Percentiles rank a stretch among this genome's conserved stretches.
phyloP scores from a whole-genome alignment of 495 filamentous ascomycete genomes.

The Podospora pseudocomata region DNA sequence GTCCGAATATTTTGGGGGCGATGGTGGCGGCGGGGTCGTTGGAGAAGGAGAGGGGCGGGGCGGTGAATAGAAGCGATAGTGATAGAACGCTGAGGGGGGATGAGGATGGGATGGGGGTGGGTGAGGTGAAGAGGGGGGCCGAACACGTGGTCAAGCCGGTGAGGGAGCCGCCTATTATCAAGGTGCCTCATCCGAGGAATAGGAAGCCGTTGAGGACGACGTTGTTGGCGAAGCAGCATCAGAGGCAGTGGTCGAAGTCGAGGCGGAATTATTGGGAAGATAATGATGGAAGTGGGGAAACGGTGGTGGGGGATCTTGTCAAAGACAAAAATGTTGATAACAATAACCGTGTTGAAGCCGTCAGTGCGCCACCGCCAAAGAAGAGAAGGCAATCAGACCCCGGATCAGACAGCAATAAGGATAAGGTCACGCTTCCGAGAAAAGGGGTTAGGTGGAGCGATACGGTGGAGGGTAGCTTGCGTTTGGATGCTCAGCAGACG shows the following conservation, averaged over 20 bases:
- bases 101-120: background rate
- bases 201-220: background rate
- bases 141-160: background rate
- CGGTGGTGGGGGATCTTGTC: background rate
- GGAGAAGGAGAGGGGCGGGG: conserved; percentile 3
- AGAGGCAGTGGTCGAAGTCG: background rate
- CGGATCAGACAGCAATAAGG: background rate
- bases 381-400: background rate
- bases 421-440: background rate
- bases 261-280: background rate
- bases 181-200: background rate
- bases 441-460: background rate
- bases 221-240: background rate
- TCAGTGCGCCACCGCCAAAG: background rate
- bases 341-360: background rate
- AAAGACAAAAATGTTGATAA: background rate
- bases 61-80: conserved; percentile 9
- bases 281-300: background rate
- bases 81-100: background rate
- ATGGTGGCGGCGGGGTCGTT: background rate
- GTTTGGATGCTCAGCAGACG: background rate
- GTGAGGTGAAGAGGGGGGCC: background rate
- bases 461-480: background rate
- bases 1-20: background rate
- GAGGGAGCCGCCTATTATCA: background rate